A percentile compares a stretch with the other conserved stretches of the same genome.
These are phyloP conservation scores for Strobilomyces echinocephalus DNA, from an alignment of 768 basidiomycete species.

Conservation along the genomic window DNA sequence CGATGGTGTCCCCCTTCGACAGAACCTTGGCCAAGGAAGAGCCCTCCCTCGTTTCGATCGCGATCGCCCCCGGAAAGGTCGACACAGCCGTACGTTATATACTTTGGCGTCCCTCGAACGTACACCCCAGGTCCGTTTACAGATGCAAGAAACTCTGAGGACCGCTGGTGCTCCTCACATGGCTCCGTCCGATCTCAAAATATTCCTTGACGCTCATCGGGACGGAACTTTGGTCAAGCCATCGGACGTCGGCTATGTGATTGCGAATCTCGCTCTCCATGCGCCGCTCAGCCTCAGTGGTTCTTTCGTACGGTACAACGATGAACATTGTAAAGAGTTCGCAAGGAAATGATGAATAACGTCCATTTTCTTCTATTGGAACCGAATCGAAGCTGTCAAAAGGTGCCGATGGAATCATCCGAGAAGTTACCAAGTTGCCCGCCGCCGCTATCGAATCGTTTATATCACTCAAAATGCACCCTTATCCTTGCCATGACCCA, in stretches of 20 bases:
- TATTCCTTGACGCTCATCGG: conserved; percentile 52
- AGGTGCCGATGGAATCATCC: conserved; percentile 10
- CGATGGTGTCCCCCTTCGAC: conserved; percentile 3
- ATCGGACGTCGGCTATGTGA: conserved; percentile 69
- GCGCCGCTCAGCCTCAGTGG: conserved; percentile 66
- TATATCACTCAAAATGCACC: background rate
- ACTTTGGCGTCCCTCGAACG: background rate
- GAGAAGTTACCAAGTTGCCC: conserved; percentile 3
- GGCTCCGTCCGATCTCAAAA: conserved; percentile 47
- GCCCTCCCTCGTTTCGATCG: conserved; percentile 64
- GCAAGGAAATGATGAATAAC: conserved; percentile 28
- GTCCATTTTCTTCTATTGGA: conserved; percentile 9
- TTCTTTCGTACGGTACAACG: conserved; percentile 78
- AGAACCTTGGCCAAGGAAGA: conserved; percentile 88
- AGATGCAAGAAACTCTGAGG: conserved; percentile 72
- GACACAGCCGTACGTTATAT: conserved; percentile 61
- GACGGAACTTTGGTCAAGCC: conserved; percentile 74
- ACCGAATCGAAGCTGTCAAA: conserved; percentile 15
- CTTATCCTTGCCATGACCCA: conserved; percentile 13
- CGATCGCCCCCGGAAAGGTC: conserved; percentile 84
- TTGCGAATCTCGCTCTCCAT: conserved; percentile 67
- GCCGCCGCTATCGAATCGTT: background rate
- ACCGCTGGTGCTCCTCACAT: conserved; percentile 49
- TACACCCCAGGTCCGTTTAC: conserved; percentile 1
- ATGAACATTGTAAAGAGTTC: conserved; percentile 59